phyloP scores from a whole-genome alignment of 257 asterid species.

The Solanum sitiens region DNA sequence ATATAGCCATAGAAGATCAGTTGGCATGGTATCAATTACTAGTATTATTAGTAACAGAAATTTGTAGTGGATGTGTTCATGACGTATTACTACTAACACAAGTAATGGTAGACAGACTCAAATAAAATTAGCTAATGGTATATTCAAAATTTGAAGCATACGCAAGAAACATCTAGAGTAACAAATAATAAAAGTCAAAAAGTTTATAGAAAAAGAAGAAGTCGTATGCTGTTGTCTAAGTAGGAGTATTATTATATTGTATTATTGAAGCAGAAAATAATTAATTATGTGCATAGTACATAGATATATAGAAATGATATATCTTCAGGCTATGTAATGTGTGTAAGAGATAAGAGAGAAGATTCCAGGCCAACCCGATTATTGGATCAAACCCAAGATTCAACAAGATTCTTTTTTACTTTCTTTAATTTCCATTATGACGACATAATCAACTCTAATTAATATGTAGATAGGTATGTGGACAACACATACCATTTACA shows the following conservation, averaged over 20 bases:
- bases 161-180: not conserved
- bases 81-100: not conserved
- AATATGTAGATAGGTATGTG: not conserved
- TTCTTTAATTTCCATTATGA: not conserved
- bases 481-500: not conserved
- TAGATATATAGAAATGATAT: not conserved
- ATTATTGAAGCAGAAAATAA: not conserved
- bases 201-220: not conserved
- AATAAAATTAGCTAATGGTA: not conserved
- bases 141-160: not conserved
- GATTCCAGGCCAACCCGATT: not conserved
- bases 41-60: not conserved
- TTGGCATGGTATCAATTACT: not conserved
- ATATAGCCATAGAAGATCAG: not conserved
- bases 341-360: not conserved
- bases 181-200: not conserved
- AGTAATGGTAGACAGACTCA: not conserved
- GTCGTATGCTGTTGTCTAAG: not conserved
- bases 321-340: not conserved
- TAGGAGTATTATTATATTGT: not conserved
- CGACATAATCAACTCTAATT: not conserved
- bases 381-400: not conserved
- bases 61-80: not conserved
- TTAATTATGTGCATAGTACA: not conserved
- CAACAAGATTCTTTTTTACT: not conserved